phyloP scores from a whole-genome alignment of 352 stramenopile species.

The Phytophthora cactorum region DNA sequence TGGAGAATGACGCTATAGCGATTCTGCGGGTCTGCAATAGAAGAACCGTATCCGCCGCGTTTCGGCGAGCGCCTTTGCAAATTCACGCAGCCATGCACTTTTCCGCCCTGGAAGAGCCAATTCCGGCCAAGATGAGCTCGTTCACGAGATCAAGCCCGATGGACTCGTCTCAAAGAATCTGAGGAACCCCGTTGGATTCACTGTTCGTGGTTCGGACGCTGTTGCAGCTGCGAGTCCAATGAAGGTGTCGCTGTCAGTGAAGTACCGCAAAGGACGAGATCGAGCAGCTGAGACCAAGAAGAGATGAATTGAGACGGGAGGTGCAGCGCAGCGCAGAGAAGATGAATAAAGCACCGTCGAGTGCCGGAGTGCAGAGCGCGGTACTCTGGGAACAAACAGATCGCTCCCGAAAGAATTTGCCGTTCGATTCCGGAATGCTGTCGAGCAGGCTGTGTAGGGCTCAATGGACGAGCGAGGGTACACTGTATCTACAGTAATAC shows the following conservation, averaged over 20 bases:
- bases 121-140: neutral
- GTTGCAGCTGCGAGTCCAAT: neutral
- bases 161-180: conserved; percentile 3
- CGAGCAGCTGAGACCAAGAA: neutral
- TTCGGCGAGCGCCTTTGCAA: neutral
- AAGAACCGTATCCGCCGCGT: neutral
- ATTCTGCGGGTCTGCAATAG: neutral
- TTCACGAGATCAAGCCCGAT: neutral
- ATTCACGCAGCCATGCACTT: neutral
- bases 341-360: too few relatives aligned
- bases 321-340: too few relatives aligned
- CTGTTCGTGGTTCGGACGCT: conserved; percentile 3
- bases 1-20: neutral
- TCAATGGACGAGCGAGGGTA: neutral
- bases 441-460: neutral
- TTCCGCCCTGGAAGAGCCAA: conserved; percentile 1
- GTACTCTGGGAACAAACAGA: neutral
- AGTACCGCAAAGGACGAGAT: conserved; percentile 7
- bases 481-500: too few relatives aligned
- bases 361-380: too few relatives aligned
- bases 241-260: neutral
- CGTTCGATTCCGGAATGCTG: neutral
- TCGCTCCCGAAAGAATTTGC: neutral
- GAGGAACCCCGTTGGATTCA: neutral
- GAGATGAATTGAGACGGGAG: too few relatives aligned